Conservation (phyloP, 2,329 filamentous ascomycete species). For the Aspergillus clavatus region DNA sequence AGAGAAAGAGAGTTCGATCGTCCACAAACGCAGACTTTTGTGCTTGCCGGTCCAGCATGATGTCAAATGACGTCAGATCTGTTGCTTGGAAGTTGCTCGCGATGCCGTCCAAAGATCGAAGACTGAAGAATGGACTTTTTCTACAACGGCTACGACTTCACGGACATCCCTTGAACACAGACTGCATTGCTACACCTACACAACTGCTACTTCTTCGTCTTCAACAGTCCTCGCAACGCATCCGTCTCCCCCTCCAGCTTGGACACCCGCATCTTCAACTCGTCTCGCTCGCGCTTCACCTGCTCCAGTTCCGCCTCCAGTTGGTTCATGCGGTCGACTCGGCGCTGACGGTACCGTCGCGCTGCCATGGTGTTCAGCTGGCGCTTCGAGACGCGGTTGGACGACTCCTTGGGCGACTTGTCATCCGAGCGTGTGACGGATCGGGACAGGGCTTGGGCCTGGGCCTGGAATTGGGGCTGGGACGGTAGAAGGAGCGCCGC, state of each 20-base stretch:
- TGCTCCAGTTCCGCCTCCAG: constrained; percentile 31
- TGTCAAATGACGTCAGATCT: too few relatives aligned
- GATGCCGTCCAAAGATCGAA: too few relatives aligned
- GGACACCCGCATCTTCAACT: constrained; percentile 31
- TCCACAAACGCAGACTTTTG: too few relatives aligned
- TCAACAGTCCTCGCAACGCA: constrained; percentile 25
- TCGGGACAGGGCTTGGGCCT: background rate
- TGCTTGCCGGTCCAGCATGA: too few relatives aligned
- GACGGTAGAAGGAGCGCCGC: too few relatives aligned
- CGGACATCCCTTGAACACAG: background rate
- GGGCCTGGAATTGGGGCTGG: background rate
- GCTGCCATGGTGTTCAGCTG: constrained; percentile 35
- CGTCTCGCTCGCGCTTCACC: constrained; percentile 31
- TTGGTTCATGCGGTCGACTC: constrained; percentile 29
- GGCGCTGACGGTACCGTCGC: constrained; percentile 33
- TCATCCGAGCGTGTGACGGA: background rate
- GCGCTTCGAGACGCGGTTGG: constrained; percentile 29
- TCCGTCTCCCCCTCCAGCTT: constrained; percentile 36
- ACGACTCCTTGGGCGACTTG: constrained; percentile 7
- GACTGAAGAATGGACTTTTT: too few relatives aligned
- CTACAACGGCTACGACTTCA: too few relatives aligned
- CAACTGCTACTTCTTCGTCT: constrained; percentile 5
- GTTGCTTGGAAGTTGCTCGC: too few relatives aligned
- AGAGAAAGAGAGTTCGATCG: too few relatives aligned
- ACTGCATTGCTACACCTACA: background rate